These are phyloP conservation scores for Botrytis sinoallii DNA, from an alignment of 2,329 filamentous ascomycete genomes.

Conservation along the genomic window DNA sequence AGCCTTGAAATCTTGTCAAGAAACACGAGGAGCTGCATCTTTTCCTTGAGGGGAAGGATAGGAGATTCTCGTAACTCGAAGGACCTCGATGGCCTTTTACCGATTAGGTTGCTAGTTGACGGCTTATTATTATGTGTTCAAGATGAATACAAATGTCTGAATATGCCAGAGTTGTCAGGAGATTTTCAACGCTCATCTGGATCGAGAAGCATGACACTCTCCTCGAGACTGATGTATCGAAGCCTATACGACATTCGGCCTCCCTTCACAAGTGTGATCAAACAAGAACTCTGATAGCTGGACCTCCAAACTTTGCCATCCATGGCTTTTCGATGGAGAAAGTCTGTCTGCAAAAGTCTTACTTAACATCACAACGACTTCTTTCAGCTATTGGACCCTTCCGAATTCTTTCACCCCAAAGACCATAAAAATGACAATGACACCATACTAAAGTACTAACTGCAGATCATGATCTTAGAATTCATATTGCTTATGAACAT, in stretches of 20 bases:
- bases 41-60: not conserved
- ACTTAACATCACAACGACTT: not conserved
- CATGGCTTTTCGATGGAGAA: not conserved
- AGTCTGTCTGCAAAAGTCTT: not conserved
- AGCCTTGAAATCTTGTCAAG: no score
- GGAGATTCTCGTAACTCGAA: not conserved
- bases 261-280: slow-evolving; percentile 15
- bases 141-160: not conserved
- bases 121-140: not conserved
- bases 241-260: not conserved
- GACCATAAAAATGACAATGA: not conserved
- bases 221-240: not conserved
- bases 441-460: not conserved
- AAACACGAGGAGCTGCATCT: not conserved
- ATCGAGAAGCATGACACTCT: not conserved
- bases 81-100: not conserved
- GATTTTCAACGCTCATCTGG: no score
- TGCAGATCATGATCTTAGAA: not conserved
- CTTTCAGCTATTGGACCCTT: not conserved
- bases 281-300: not conserved
- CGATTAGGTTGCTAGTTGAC: not conserved
- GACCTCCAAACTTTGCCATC: slow-evolving; percentile 39
- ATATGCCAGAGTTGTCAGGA: not conserved
- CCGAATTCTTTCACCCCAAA: not conserved
- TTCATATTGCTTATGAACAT: not conserved